Evolutionary conservation across 31 red algal species (phyloP), one percentile per base, ranked within the genome.

Genomic region (Asparagopsis taxiformis): DNA sequence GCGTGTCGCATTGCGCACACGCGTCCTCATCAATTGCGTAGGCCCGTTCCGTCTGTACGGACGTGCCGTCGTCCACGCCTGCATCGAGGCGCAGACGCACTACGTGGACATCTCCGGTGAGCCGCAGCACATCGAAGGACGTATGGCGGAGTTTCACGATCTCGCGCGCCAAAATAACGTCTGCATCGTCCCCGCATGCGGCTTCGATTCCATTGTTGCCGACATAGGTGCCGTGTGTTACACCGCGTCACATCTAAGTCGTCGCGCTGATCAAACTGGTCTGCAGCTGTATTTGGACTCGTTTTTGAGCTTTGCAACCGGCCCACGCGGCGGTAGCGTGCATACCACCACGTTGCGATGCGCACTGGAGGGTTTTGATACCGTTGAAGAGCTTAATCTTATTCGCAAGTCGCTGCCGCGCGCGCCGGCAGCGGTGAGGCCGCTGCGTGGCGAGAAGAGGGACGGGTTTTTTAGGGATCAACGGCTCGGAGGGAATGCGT

Each of bases 21-120:
- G 26, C n/a, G 70, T 75, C 26, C 9, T 75, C n/a, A 59, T 75
- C 32, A 75, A 75, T 59, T 75, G 70, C 51, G 52, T 51, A 35
- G 70, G 70, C 16, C 70, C 70, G 3, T 75, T 75, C 41, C 16
- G 8, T 20, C 19, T 57, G 51, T 37, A 3, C 51, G 70, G 70
- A 20, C 20, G 32, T 3, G 20, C 50, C 37, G 70, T 75, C 20
- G 70, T 75, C n/a, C 51, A 31, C 9, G 50, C 70, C 4, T 75
- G 70, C 51, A 59, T 75, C 7, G 19, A 24, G 6, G 70, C 51
- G 3, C 51, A 51, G 9, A 33, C 50, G 5, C 51, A 75, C 70
- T 75, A 75, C 54, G 37, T 75, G n/a, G 70, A 75, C 54, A 52
- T 75, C 5, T 38, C 24, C 8, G 70, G 70, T 8, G 70, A 75